Conservation (phyloP, 1,284 basidiomycete genomes). For the Malassezia slooffiae region DNA sequence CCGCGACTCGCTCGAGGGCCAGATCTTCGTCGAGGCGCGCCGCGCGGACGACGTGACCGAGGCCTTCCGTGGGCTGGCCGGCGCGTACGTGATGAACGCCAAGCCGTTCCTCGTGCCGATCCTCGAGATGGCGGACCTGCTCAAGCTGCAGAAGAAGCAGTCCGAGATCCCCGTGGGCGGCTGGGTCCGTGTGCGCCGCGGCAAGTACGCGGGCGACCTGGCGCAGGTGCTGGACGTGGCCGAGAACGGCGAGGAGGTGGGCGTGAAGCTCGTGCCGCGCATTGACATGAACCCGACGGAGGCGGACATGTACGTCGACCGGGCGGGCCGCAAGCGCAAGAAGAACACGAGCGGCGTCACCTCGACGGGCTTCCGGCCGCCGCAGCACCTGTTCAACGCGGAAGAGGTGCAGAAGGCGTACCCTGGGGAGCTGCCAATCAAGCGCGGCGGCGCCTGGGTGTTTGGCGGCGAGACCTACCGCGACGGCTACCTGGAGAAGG, state of each 20-base stretch:
- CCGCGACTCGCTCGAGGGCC: constrained; percentile 83
- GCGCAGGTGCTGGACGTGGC: constrained; percentile 88
- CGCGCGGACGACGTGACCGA: constrained; percentile 73
- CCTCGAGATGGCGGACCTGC: constrained; percentile 92
- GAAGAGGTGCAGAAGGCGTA: constrained; percentile 85
- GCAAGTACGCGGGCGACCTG: constrained; percentile 86
- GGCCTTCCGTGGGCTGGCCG: constrained; percentile 79
- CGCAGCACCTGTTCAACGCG: constrained; percentile 82
- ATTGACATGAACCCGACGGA: constrained; percentile 67
- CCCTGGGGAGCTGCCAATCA: constrained; percentile 56
- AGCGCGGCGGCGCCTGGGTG: constrained; percentile 29
- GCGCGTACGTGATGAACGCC: constrained; percentile 60
- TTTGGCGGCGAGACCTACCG: constrained; percentile 89
- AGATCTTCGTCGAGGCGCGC: constrained; percentile 90
- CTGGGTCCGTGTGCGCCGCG: constrained; percentile 90
- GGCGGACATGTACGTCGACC: constrained; percentile 46
- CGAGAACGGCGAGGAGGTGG: constrained; percentile 86
- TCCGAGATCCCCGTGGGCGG: constrained; percentile 71
- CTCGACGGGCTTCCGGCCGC: constrained; percentile 60
- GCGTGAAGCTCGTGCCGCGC: constrained; percentile 85
- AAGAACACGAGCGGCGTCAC: constrained; percentile 32
- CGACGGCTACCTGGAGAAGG: constrained; percentile 92
- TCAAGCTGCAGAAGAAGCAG: constrained; percentile 91
- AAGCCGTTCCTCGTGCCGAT: constrained; percentile 81
- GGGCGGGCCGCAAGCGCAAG: constrained; percentile 45